phyloP scores from a whole-genome alignment of 2,329 filamentous ascomycete genomes.

The Aspergillus candidus region DNA sequence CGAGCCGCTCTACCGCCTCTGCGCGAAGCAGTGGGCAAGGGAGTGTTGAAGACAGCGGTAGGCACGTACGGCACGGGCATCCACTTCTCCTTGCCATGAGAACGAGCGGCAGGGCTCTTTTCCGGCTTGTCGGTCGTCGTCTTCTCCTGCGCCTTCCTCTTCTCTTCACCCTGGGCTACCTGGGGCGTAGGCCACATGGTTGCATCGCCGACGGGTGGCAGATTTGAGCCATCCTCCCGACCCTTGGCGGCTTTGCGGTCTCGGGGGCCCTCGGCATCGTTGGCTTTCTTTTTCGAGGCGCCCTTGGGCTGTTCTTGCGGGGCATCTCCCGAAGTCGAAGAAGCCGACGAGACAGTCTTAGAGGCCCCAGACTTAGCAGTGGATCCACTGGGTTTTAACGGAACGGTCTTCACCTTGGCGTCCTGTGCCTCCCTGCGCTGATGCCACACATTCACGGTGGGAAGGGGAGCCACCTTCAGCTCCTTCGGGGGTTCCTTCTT shows the following conservation, averaged over 20 bases:
- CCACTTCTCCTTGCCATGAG: slow-evolving; percentile 74
- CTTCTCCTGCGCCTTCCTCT: slow-evolving; percentile 65
- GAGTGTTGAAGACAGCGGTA: slow-evolving; percentile 79
- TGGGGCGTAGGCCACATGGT: slow-evolving; percentile 88
- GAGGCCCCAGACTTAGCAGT: slow-evolving; percentile 17
- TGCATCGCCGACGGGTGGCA: slow-evolving; percentile 69
- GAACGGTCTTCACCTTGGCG: slow-evolving; percentile 42
- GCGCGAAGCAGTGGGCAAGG: slow-evolving; percentile 50
- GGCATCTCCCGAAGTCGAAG: slow-evolving; percentile 27
- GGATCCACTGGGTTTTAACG: slow-evolving; percentile 19
- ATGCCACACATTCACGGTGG: slow-evolving; percentile 81
- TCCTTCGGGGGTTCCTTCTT: slow-evolving; percentile 55
- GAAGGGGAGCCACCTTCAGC: slow-evolving; percentile 74
- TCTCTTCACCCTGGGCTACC: slow-evolving; percentile 66
- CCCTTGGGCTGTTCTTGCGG: slow-evolving; percentile 39
- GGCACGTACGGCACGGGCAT: slow-evolving; percentile 75
- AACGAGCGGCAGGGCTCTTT: slow-evolving; percentile 52
- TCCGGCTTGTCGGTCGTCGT: slow-evolving; percentile 42
- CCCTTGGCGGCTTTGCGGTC: slow-evolving; percentile 25
- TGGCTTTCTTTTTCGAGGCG: slow-evolving; percentile 36
- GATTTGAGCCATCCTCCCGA: slow-evolving; percentile 35
- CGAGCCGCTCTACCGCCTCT: slow-evolving; percentile 52
- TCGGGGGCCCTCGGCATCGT: slow-evolving; percentile 13
- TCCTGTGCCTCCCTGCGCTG: slow-evolving; percentile 64
- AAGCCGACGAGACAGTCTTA: slow-evolving; percentile 21